phyloP scores from a whole-genome alignment of 228 moss, liverwort and hornwort genomes.

The Sphagnum fallax region DNA sequence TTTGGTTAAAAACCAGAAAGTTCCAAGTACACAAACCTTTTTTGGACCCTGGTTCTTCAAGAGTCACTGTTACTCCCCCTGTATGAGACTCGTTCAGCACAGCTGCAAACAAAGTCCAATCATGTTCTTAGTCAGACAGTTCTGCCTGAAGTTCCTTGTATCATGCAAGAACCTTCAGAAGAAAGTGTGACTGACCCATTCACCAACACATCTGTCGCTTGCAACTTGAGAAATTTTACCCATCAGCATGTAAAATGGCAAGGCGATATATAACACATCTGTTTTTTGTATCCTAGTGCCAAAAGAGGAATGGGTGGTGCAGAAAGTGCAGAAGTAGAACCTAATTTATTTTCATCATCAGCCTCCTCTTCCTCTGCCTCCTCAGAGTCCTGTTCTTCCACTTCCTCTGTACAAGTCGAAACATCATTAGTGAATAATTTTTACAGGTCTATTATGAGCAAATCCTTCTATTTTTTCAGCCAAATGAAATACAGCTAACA shows the following conservation, averaged over 20 bases:
- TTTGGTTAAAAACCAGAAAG: too few species aligned
- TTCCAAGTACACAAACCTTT: too few species aligned
- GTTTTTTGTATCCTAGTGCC: not conserved
- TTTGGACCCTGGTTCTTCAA: too few species aligned
- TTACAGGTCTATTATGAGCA: not conserved
- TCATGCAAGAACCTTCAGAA: not conserved
- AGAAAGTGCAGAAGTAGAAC: conserved; percentile 14
- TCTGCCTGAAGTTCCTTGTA: too few species aligned
- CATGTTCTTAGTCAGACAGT: too few species aligned
- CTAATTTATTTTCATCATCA: conserved; percentile 34
- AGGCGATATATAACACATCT: not conserved
- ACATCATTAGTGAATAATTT: not conserved
- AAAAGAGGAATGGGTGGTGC: not conserved
- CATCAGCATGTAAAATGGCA: not conserved
- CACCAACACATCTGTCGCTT: not conserved
- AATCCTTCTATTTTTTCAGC: not conserved
- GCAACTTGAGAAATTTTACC: not conserved
- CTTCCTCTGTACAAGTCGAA: conserved; percentile 26
- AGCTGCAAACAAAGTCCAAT: too few species aligned
- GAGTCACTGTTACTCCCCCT: too few species aligned
- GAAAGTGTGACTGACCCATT: not conserved
- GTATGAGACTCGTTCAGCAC: too few species aligned
- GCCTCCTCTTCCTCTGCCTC: conserved; percentile 37
- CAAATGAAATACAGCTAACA: too few species aligned
- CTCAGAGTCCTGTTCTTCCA: conserved; percentile 47